Percentiles rank a stretch among this genome's conserved stretches.
These are phyloP conservation scores for Trichoderma sp. DNA, from an alignment of 2,329 filamentous ascomycete genomes.

Conservation along the genomic window DNA sequence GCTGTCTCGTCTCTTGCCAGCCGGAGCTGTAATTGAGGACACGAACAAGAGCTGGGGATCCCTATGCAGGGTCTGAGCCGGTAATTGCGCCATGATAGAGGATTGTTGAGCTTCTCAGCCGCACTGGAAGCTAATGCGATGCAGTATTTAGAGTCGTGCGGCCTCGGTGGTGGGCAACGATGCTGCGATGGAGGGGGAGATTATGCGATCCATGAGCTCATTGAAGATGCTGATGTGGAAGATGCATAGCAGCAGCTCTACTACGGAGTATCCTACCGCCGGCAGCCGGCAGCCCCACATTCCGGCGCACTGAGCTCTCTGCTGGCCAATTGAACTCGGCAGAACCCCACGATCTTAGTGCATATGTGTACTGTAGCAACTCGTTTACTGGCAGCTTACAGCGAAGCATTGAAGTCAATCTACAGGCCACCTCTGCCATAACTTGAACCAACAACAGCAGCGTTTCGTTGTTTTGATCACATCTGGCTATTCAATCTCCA, in stretches of 20 bases:
- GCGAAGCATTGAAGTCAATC: slow-evolving; percentile 7
- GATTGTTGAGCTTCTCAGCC: not conserved
- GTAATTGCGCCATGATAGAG: slow-evolving; percentile 77
- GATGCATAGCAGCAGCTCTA: not conserved
- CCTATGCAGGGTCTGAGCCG: slow-evolving; percentile 93
- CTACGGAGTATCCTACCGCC: slow-evolving; percentile 19
- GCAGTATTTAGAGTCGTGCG: not conserved
- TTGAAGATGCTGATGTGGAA: slow-evolving; percentile 1
- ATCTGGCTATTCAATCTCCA: not conserved
- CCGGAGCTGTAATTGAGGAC: not conserved
- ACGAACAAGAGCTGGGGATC: slow-evolving; percentile 96
- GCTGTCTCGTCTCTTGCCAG: slow-evolving; percentile 24
- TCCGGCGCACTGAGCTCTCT: not conserved
- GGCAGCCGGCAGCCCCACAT: not conserved
- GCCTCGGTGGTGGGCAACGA: not conserved
- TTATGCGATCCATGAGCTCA: not conserved
- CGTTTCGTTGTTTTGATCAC: not conserved
- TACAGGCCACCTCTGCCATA: slow-evolving; percentile 23
- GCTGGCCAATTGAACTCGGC: not conserved
- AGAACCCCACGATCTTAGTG: slow-evolving; percentile 8
- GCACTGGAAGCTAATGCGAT: not conserved
- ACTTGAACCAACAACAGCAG: not conserved
- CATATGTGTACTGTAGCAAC: not conserved
- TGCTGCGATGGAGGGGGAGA: slow-evolving; percentile 1
- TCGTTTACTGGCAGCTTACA: not conserved